Conservation (phyloP, 1,284 basidiomycete species). For the Ceratorhiza oryzae-sativae region DNA sequence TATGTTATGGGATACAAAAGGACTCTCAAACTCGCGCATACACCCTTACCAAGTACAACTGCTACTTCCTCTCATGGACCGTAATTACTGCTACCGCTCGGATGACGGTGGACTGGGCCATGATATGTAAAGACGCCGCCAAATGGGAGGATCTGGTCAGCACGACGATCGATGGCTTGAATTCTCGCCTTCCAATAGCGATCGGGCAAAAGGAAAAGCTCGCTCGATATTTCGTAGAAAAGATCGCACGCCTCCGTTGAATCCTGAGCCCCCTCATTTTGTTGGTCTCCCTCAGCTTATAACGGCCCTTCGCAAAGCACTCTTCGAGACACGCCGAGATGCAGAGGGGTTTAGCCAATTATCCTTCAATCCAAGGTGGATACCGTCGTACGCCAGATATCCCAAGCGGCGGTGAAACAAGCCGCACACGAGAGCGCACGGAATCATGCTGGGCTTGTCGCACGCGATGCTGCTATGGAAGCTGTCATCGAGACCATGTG, state of each 20-base stretch:
- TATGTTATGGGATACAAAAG: conserved; percentile 27
- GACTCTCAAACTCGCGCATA: conserved; percentile 8
- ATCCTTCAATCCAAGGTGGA: conserved; percentile 12
- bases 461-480: conserved; percentile 30
- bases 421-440: not conserved
- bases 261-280: not conserved
- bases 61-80: conserved; percentile 34
- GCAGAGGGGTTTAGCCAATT: not conserved
- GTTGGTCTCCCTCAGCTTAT: conserved; percentile 1
- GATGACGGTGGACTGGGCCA: conserved; percentile 12
- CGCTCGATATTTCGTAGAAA: not conserved
- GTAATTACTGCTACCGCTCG: conserved; percentile 9
- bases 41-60: conserved; percentile 27
- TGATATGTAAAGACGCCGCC: not conserved
- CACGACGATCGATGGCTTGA: conserved; percentile 1
- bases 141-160: conserved; percentile 21
- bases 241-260: not conserved
- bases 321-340: conserved; percentile 15
- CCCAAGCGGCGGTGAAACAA: not conserved
- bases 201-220: conserved; percentile 3
- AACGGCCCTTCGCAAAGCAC: not conserved
- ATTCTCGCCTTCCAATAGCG: no score
- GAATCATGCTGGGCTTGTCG: conserved; percentile 16
- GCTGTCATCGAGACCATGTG: conserved; percentile 29
- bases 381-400: not conserved